Conservation (phyloP, 2,329 filamentous ascomycete genomes). For the Trichoderma oligosporum region DNA sequence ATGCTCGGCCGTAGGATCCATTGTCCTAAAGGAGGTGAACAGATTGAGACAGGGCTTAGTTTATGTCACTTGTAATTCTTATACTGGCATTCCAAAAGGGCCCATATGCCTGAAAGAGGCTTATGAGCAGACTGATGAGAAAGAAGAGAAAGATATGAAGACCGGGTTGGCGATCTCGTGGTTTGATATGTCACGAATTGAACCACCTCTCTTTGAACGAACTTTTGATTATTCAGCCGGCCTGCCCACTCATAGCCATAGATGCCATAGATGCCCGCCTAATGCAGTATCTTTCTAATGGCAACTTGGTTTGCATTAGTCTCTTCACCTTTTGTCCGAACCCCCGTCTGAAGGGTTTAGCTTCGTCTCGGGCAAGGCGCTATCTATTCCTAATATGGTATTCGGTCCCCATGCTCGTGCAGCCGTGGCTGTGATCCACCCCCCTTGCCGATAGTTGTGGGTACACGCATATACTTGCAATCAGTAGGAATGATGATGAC, state of each 20-base stretch:
- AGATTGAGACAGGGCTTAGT: neutral
- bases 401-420: conserved; percentile 8
- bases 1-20: neutral
- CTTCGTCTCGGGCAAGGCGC: neutral
- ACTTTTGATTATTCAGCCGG: neutral
- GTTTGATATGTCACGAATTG: too few species aligned
- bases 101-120: conserved; percentile 8
- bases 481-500: too few species aligned
- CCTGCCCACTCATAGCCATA: neutral
- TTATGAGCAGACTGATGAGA: neutral
- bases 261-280: too few species aligned
- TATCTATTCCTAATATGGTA: neutral
- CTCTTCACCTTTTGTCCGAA: too few species aligned
- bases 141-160: too few species aligned
- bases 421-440: conserved; percentile 7
- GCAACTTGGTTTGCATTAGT: too few species aligned
- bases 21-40: neutral
- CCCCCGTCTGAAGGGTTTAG: neutral
- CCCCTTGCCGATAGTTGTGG: neutral
- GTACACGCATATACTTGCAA: neutral
- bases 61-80: neutral
- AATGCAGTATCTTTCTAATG: too few species aligned
- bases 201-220: too few species aligned
- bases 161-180: too few species aligned
- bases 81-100: neutral